These are phyloP conservation scores for Yamadazyma atlantica DNA, from an alignment of 1,139 yeast genomes.

Conservation along the genomic window DNA sequence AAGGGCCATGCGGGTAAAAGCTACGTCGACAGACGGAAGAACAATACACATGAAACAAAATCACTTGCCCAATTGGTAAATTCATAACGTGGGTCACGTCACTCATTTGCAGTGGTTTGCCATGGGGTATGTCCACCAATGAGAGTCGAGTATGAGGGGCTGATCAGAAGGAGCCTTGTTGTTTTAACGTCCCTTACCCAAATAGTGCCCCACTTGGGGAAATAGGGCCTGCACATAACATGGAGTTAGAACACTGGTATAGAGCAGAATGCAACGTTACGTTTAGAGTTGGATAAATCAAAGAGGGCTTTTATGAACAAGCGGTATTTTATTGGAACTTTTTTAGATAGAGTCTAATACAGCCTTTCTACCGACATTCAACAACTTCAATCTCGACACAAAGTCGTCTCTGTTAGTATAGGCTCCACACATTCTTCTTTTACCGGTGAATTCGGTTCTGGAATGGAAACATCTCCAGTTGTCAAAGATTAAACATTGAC, in stretches of 20 bases:
- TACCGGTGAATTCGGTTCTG: slow-evolving; percentile 67
- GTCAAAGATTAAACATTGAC: slow-evolving; percentile 68
- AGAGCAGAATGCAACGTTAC: background rate
- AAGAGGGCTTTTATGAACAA: background rate
- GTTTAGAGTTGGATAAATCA: background rate
- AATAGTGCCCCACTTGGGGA: slow-evolving; percentile 7
- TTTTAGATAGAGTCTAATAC: slow-evolving; percentile 38
- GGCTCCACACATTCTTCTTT: slow-evolving; percentile 76
- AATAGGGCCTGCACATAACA: background rate
- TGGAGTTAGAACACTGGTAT: background rate
- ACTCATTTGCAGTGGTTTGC: no score
- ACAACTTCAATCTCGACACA: slow-evolving; percentile 52
- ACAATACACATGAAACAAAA: no score
- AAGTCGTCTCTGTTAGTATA: slow-evolving; percentile 72
- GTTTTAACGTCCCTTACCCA: slow-evolving; percentile 3
- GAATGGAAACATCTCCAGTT: slow-evolving; percentile 80
- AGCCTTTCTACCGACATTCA: slow-evolving; percentile 52
- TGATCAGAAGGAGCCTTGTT: no score
- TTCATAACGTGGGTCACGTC: no score
- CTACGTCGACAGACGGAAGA: no score
- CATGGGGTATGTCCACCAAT: no score
- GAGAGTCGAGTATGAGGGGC: no score
- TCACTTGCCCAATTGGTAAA: no score
- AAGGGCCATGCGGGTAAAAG: no score
- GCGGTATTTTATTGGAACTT: no score